phyloP scores from a whole-genome alignment of 768 basidiomycete species.

The Termitomyces sp. region DNA sequence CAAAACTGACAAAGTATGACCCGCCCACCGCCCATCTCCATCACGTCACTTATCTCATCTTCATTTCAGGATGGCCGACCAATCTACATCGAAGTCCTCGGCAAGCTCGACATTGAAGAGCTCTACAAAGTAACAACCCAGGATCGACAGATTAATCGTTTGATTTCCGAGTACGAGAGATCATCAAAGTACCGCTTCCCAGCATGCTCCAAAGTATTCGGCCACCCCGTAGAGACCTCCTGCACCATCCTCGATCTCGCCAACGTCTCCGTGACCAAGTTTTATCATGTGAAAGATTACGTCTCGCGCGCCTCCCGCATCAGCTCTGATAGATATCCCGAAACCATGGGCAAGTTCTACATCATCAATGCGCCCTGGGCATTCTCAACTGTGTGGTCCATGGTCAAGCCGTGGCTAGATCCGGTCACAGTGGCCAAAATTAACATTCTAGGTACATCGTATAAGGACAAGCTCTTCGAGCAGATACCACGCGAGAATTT shows the following conservation, averaged over 20 bases:
- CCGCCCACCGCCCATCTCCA: background rate
- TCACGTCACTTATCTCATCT: constrained; percentile 1
- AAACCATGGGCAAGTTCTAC: constrained; percentile 97
- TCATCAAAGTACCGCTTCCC: constrained; percentile 79
- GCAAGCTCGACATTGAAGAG: constrained; percentile 81
- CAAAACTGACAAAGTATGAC: constrained; percentile 83
- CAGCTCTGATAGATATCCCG: constrained; percentile 90
- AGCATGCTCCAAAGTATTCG: constrained; percentile 63
- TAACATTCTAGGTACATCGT: constrained; percentile 75
- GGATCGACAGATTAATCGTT: constrained; percentile 84
- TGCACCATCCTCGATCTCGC: constrained; percentile 96
- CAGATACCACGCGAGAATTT: constrained; percentile 86
- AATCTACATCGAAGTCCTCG: constrained; percentile 91
- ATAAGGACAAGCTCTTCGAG: constrained; percentile 70
- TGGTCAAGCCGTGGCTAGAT: constrained; percentile 94
- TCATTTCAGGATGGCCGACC: constrained; percentile 81
- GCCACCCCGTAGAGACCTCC: constrained; percentile 91
- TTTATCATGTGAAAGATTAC: constrained; percentile 92
- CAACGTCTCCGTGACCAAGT: constrained; percentile 65
- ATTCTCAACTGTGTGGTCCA: constrained; percentile 83
- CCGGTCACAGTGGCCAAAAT: constrained; percentile 95
- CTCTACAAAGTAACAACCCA: constrained; percentile 80
- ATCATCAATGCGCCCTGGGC: constrained; percentile 97
- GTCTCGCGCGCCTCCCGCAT: constrained; percentile 71
- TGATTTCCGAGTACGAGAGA: constrained; percentile 92